Base-by-base conservation (phyloP, 176 grass and related monocot genomes). In the Saccharum officinarum region DNA sequence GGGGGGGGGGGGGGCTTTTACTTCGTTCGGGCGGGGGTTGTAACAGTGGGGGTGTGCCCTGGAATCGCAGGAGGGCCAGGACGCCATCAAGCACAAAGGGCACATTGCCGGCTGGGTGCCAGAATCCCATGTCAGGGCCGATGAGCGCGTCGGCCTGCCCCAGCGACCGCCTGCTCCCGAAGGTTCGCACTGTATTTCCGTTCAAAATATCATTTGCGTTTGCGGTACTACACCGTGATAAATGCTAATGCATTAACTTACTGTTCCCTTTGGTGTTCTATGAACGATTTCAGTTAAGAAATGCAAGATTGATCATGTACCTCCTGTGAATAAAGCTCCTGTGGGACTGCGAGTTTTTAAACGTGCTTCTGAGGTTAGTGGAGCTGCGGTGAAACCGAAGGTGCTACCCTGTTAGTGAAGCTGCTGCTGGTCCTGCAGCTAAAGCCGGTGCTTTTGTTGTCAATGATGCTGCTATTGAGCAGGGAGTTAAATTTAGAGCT, bases 51-150 rank as follows among this genome's bases (percentile, higher is more conserved):
- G 57, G 57, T 57, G 78, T 36, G 37, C 71, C 15, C 50, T 37
- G 46, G 20, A 42, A 81, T 69, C 50, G 85, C 81, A 91, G 89
- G 89, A 81, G 36, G 71, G 81, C 26, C 63, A 77, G 13, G 76
- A 87, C 63, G 41, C 41, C 44, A 17, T 80, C 63, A 87, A 87
- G 52, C 85, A 59, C 54, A 86, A 82, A 13, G 79, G 66, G 16
- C 79, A 59, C 79, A 83, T 86, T 86, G 84, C 84, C 5, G 13
- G 44, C 15, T 36, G 25, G 20, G 57, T 37, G 66, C 65, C 3
- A 20, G 80, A 75, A 75, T 26, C 59, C 28, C 84, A 87, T 59
- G 49, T 49, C 68, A 52, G 28, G 69, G 14, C 40, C 47, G 55
- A 86, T 2, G 79, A 78, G 46, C 39, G 2, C 71, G 65, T 59